These are phyloP conservation scores for Chytridium lagenaria DNA, from an alignment of 371 early-diverging fungal genomes.

Conservation along the genomic window DNA sequence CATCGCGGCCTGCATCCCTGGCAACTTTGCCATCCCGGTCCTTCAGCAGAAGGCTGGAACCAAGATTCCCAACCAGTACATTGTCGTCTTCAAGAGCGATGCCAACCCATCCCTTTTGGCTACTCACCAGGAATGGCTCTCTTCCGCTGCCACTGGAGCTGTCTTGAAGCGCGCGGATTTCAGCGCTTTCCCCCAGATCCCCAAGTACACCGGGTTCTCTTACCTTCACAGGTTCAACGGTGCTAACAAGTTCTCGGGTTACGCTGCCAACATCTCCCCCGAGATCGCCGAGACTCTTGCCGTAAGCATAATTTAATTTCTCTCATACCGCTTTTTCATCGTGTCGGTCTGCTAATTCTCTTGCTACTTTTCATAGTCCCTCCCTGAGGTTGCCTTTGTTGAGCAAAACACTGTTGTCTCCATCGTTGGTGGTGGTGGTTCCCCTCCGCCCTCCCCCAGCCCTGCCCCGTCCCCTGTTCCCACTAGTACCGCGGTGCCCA, in stretches of 20 bases:
- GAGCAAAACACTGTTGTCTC: conserved; percentile 31
- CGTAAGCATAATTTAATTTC: conserved; percentile 17
- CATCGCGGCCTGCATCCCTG: no score
- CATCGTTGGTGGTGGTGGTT: no score
- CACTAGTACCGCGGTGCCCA: no score
- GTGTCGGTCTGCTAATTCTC: background rate
- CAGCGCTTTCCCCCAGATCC: background rate
- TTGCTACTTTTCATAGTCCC: background rate
- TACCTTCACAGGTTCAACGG: conserved; percentile 25
- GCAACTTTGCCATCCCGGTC: background rate
- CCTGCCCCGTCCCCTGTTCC: no score
- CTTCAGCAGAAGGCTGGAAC: background rate
- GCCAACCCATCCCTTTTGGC: background rate
- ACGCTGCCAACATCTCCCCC: conserved; percentile 8
- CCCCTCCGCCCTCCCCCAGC: no score
- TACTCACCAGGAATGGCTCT: background rate
- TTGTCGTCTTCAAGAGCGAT: background rate
- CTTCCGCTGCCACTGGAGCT: background rate
- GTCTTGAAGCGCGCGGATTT: background rate
- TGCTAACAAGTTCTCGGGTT: conserved; percentile 20
- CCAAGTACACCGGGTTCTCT: background rate
- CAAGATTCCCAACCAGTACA: conserved; percentile 8
- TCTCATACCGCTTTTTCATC: background rate
- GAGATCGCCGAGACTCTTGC: no score
- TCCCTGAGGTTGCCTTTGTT: conserved; percentile 28